Evolutionary conservation across 169 alveolate species (phyloP).

Genomic region (Plasmodium inui): DNA sequence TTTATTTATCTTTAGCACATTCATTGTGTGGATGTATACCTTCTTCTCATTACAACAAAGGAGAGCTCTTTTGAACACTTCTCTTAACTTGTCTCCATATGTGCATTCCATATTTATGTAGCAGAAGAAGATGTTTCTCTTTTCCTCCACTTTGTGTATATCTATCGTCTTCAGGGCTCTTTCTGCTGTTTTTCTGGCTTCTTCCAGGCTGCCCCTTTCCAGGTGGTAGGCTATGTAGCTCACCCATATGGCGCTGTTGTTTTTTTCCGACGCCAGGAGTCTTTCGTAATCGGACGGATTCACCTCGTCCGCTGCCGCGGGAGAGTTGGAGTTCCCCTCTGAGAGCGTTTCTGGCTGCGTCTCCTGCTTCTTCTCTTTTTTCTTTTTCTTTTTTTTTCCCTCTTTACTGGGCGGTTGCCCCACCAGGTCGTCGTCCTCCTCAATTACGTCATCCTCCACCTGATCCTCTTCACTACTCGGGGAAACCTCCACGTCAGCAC

Average conservation of each 20-base stretch:
- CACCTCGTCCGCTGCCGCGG: background rate
- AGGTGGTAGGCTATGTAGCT: slow-evolving; percentile 88
- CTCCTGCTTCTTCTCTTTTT: background rate
- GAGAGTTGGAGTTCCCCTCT: background rate
- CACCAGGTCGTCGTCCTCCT: background rate
- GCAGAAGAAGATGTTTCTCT: slow-evolving; percentile 87
- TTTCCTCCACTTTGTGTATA: slow-evolving; percentile 83
- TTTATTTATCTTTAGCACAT: slow-evolving; percentile 76
- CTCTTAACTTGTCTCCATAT: slow-evolving; percentile 84
- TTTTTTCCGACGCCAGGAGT: slow-evolving; percentile 75
- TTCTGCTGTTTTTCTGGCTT: slow-evolving; percentile 86
- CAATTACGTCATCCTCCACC: background rate
- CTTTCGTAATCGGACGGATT: slow-evolving; percentile 76
- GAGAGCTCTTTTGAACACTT: slow-evolving; percentile 80
- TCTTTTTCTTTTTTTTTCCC: background rate
- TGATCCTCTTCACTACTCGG: background rate
- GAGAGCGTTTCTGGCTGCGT: background rate
- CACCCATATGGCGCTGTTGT: slow-evolving; percentile 80
- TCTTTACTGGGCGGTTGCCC: background rate
- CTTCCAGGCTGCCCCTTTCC: slow-evolving; percentile 83
- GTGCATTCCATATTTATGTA: slow-evolving; percentile 88
- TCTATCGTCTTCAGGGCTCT: slow-evolving; percentile 86
- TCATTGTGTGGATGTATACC: slow-evolving; percentile 79
- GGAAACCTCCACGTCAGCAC: background rate
- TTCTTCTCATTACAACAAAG: slow-evolving; percentile 81